These are phyloP conservation scores for Glutinoglossum americanum DNA, from an alignment of 495 filamentous ascomycete species.

Conservation along the genomic window DNA sequence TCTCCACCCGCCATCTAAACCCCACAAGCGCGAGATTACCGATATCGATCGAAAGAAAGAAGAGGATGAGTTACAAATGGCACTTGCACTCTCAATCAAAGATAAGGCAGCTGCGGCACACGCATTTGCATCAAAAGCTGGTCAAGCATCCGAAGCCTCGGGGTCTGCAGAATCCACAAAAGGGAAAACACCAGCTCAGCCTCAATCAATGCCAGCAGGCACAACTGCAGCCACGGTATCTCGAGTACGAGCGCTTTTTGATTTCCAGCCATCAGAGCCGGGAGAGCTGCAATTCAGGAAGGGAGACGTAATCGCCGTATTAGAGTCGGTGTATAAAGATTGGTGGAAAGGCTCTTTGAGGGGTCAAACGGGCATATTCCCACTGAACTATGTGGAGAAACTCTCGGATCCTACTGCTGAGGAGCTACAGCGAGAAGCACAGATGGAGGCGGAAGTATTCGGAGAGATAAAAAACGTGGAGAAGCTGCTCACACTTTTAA, in stretches of 20 bases:
- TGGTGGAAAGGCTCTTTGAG: slow-evolving; percentile 96
- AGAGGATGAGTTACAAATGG: slow-evolving; percentile 95
- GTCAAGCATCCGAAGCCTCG: slow-evolving; percentile 10
- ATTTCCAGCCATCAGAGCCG: slow-evolving; percentile 83
- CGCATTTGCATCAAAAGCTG: slow-evolving; percentile 13
- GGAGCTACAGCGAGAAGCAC: slow-evolving; percentile 83
- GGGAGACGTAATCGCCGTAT: slow-evolving; percentile 88
- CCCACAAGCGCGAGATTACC: slow-evolving; percentile 76
- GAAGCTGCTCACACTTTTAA: slow-evolving; percentile 80
- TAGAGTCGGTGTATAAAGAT: slow-evolving; percentile 96
- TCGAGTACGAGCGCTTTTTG: slow-evolving; percentile 77
- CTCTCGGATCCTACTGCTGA: slow-evolving; percentile 83
- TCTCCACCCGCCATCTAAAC: slow-evolving; percentile 77
- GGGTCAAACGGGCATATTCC: slow-evolving; percentile 93
- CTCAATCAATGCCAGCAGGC: slow-evolving; percentile 33
- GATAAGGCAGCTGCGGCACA: slow-evolving; percentile 33
- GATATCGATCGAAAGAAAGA: slow-evolving; percentile 82
- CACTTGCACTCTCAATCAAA: slow-evolving; percentile 73
- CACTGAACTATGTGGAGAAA: slow-evolving; percentile 97
- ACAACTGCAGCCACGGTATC: slow-evolving; percentile 97
- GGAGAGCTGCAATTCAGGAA: slow-evolving; percentile 92
- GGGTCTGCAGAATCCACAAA: slow-evolving; percentile 12
- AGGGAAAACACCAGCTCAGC: slow-evolving; percentile 17
- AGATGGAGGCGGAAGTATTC: slow-evolving; percentile 96
- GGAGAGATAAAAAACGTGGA: slow-evolving; percentile 97